These are phyloP conservation scores for Cardamine chenopodiifolia DNA, from an alignment of 345 rosid species.

Conservation along the genomic window DNA sequence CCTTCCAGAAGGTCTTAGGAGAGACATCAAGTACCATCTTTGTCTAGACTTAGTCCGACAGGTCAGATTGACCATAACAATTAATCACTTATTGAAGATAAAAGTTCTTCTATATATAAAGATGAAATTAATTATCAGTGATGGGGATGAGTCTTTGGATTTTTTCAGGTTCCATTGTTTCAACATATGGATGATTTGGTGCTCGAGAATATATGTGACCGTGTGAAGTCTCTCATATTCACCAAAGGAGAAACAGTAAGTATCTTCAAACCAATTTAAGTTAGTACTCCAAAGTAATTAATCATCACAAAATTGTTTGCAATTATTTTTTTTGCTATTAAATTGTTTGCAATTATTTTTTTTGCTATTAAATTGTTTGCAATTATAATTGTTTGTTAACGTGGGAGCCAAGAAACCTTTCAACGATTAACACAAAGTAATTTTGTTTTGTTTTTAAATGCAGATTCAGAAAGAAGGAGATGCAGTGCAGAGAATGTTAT, in stretches of 20 bases:
- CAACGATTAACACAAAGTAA: background rate
- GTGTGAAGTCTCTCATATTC: slow-evolving; percentile 90
- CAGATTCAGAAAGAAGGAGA: slow-evolving; percentile 94
- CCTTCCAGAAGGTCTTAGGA: slow-evolving; percentile 87
- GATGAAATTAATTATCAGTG: background rate
- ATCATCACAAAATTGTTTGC: too few relatives aligned
- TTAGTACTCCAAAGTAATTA: too few relatives aligned
- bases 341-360: too few relatives aligned
- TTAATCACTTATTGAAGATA: too few relatives aligned
- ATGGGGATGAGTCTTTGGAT: background rate
- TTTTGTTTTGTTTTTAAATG: background rate
- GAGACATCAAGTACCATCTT: slow-evolving; percentile 96
- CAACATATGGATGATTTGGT: slow-evolving; percentile 98
- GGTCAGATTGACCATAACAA: slow-evolving; percentile 42
- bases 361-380: too few relatives aligned
- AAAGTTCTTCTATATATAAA: too few relatives aligned
- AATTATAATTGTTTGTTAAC: background rate
- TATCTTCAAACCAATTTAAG: background rate
- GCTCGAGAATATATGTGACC: slow-evolving; percentile 88
- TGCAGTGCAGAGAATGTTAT: slow-evolving; percentile 90
- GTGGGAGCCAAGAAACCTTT: slow-evolving; percentile 6
- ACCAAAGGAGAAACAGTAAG: slow-evolving; percentile 94
- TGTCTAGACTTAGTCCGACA: slow-evolving; percentile 91
- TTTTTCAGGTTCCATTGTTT: slow-evolving; percentile 77
- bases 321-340: too few relatives aligned